Percentiles rank a stretch among this genome's conserved stretches.
These are phyloP conservation scores for Boletus patriciae DNA, from an alignment of 768 basidiomycete species.

Conservation along the genomic window DNA sequence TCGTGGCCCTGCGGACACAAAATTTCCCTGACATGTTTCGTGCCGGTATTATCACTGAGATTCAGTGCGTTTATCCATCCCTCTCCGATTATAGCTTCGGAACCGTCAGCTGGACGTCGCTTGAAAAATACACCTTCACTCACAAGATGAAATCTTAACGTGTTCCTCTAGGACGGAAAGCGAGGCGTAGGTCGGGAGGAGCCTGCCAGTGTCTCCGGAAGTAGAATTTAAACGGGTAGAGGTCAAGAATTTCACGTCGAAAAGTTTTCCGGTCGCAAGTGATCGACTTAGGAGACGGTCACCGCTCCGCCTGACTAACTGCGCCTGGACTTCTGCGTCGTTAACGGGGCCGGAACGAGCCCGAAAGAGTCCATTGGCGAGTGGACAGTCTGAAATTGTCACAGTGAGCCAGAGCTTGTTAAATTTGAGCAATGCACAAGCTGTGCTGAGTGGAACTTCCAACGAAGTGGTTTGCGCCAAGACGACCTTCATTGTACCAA, in stretches of 20 bases:
- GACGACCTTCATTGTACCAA: constrained; percentile 1
- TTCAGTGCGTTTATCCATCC: no score
- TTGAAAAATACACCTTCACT: background rate
- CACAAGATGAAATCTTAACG: constrained; percentile 9
- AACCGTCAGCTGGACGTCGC: no score
- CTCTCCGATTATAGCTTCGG: no score
- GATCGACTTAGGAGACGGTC: constrained; percentile 11
- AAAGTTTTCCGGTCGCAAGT: constrained; percentile 18
- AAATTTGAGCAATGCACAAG: background rate
- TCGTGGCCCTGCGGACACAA: no score
- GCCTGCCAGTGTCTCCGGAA: background rate
- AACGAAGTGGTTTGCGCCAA: constrained; percentile 3
- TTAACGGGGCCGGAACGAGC: background rate
- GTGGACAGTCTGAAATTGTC: constrained; percentile 16
- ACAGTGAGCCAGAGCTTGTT: constrained; percentile 12
- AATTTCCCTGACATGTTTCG: no score
- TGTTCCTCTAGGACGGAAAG: constrained; percentile 14
- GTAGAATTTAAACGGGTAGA: background rate
- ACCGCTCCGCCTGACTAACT: constrained; percentile 4
- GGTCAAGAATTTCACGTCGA: constrained; percentile 24
- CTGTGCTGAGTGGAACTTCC: background rate
- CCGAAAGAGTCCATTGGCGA: constrained; percentile 17
- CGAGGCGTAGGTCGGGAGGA: constrained; percentile 15
- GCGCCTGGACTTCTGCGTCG: background rate
- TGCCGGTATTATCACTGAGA: no score